Percentiles rank a stretch among this genome's conserved stretches.
These are phyloP conservation scores for Penium margaritaceum DNA, from an alignment of 139 green algal genomes.

Conservation along the genomic window DNA sequence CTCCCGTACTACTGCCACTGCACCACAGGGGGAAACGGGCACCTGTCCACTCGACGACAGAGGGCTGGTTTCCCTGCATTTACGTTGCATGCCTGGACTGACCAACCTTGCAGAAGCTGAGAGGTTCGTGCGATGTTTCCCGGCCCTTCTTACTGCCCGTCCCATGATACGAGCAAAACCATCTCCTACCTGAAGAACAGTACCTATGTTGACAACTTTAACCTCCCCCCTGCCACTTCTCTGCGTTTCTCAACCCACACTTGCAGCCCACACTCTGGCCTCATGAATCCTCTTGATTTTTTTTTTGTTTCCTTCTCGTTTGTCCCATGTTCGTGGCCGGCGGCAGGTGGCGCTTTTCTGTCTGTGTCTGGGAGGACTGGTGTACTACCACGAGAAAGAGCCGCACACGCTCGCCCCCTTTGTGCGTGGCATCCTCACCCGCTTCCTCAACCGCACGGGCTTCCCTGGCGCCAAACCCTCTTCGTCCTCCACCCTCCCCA, in stretches of 20 bases:
- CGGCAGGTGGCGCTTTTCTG: conserved; percentile 51
- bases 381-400: conserved; percentile 56
- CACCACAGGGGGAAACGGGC: no score
- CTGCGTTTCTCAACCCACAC: neutral
- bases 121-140: no score
- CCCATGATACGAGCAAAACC: neutral
- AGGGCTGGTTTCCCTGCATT: no score
- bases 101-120: no score
- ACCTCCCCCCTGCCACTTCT: neutral
- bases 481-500: neutral
- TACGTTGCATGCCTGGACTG: no score
- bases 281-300: neutral
- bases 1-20: neutral
- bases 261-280: neutral
- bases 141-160: neutral
- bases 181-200: neutral
- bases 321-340: no score
- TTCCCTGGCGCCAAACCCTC: neutral
- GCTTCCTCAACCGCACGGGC: conserved; percentile 19
- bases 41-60: no score
- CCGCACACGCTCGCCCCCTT: conserved; percentile 46
- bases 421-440: conserved; percentile 25
- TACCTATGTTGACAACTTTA: neutral
- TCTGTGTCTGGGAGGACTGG: conserved; percentile 49
- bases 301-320: neutral